A percentile compares a stretch with the other conserved stretches of the same genome.
phyloP scores from a whole-genome alignment of 2,329 filamentous ascomycete species.

The Cladophialophora chaetospira region DNA sequence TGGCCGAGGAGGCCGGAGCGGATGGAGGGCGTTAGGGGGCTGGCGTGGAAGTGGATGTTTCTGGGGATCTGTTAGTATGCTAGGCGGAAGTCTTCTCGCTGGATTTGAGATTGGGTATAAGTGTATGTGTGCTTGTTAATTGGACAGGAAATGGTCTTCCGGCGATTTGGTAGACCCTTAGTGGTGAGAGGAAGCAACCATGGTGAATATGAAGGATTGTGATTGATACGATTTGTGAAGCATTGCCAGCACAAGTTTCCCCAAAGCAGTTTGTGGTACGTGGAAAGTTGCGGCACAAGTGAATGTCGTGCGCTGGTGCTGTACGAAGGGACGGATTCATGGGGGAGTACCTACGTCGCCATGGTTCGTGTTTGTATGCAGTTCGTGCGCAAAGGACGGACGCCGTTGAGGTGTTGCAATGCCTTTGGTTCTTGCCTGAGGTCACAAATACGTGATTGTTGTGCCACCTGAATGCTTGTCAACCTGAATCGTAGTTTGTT shows the following conservation, averaged over 20 bases:
- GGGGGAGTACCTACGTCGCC: slow-evolving; percentile 39
- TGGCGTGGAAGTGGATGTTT: slow-evolving; percentile 52
- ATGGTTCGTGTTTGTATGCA: slow-evolving; percentile 32
- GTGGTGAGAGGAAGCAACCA: no score
- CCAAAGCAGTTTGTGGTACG: not conserved
- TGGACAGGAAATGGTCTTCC: no score
- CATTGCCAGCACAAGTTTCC: slow-evolving; percentile 15
- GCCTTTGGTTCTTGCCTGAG: not conserved
- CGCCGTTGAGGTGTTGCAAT: not conserved
- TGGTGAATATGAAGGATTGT: not conserved
- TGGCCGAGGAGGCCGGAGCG: slow-evolving; percentile 66
- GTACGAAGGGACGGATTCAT: slow-evolving; percentile 9
- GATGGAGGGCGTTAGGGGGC: slow-evolving; percentile 45
- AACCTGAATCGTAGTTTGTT: not conserved
- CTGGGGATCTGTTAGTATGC: slow-evolving; percentile 33
- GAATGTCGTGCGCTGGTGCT: slow-evolving; percentile 17
- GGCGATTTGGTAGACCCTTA: no score
- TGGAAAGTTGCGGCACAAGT: not conserved
- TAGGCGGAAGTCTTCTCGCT: not conserved
- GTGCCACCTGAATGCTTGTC: no score
- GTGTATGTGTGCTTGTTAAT: no score
- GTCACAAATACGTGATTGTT: not conserved
- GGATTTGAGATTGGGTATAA: no score
- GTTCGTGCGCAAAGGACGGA: slow-evolving; percentile 4
- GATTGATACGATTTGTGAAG: slow-evolving; percentile 5